Conservation (phyloP, 2,329 filamentous ascomycete genomes). For the Penicillium hesseltinei region DNA sequence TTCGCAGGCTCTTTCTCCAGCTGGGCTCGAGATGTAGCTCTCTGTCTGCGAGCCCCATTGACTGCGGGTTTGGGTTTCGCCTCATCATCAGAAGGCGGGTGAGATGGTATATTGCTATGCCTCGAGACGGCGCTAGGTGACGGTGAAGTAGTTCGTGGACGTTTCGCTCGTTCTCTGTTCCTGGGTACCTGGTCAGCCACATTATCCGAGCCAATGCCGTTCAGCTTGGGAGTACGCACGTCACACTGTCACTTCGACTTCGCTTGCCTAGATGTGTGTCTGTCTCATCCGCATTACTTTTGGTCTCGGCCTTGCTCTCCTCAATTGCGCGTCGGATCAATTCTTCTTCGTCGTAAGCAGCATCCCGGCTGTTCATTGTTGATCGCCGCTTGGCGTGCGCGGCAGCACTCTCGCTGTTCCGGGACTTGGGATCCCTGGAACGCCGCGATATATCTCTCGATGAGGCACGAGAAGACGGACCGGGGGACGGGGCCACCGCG, state of each 20-base stretch:
- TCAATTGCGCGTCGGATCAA: constrained; percentile 85
- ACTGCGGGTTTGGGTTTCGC: constrained; percentile 40
- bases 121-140: constrained; percentile 61
- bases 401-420: constrained; percentile 50
- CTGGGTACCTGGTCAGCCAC: constrained; percentile 49
- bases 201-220: constrained; percentile 17
- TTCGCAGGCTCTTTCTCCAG: constrained; percentile 47
- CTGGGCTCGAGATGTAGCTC: constrained; percentile 56
- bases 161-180: constrained; percentile 69
- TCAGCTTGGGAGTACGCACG: constrained; percentile 60
- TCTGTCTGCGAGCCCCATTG: constrained; percentile 56
- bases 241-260: constrained; percentile 85
- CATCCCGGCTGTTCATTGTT: constrained; percentile 95
- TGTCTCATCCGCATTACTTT: constrained; percentile 53
- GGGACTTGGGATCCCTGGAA: constrained; percentile 43
- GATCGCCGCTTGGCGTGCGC: constrained; percentile 78
- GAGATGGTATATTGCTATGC: constrained; percentile 47
- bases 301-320: constrained; percentile 82
- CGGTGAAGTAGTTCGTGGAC: constrained; percentile 77
- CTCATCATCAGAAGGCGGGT: constrained; percentile 65
- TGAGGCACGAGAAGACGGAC: constrained; percentile 44
- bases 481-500: constrained; percentile 26
- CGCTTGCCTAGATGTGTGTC: constrained; percentile 71
- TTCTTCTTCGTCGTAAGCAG: constrained; percentile 93
- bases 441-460: constrained; percentile 41